Evolutionary conservation across 1,284 basidiomycete species (phyloP), one percentile per base, ranked within the genome.

Genomic region (Trichosporon inkin): DNA sequence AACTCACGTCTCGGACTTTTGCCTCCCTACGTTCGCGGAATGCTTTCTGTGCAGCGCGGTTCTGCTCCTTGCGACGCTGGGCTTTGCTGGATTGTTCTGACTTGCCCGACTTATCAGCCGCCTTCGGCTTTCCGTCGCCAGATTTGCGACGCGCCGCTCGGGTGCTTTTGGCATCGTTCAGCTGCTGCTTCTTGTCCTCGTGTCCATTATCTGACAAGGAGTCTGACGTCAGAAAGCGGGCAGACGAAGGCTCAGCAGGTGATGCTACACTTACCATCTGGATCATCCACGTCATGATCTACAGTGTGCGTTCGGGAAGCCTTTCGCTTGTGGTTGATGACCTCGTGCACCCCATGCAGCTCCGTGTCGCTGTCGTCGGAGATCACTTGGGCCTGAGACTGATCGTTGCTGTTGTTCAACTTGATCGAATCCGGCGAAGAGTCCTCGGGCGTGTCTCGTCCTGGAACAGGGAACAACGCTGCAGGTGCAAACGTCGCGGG

Each of bases 21-120:
- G 71, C 70, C 62, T 80, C 79, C 11, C 76, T 67, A 10, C 79
- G 62, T 62, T 80, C 78, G 14, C 79, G 63, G 70, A 80, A 80
- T 0, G 78, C 78, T 61, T 78, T 77, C 64, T 80, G 79, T 1
- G 79, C 79, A 1, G 75, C 74, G 24, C 79, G 66, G 58, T 79
- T 79, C 66, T 79, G 78, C 58, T 79, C 78, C 68, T 79, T 79
- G 32, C 79, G 66, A 40, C 73, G 70, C 35, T 71, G 70, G 6
- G 76, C 74, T 62, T 78, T 78, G 40, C 60, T 70, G 16, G 62
- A 49, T 38, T 69, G 67, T 56, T 70, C 61, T 6, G 24, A 3
- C 47, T 58, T 61, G 19, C 44, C 37, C 1, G 52, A 7, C 55
- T 60, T 62, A 32, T 56, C 49, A 2, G 58, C 36, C 6, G 56